Base-by-base conservation (phyloP, 805 yeast species). In the Kluyveromyces nonfermentans region DNA sequence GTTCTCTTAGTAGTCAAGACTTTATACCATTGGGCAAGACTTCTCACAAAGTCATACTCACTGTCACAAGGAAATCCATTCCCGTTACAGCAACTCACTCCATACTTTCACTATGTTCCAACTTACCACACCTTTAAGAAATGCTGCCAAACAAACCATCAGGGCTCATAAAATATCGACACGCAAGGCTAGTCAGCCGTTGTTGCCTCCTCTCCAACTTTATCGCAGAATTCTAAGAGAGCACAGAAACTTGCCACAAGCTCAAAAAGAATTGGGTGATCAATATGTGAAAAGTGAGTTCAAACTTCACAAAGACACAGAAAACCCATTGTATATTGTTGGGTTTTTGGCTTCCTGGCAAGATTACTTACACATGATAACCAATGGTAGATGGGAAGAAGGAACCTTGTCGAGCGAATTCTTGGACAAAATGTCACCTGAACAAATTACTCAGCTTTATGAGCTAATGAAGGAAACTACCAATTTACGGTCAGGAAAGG, bases 301-400 rank as follows among this genome's bases (percentile, higher is more conserved):
- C 69, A 78, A 80, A 54, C 82, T 89, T 6, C 98, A 93, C 65
- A 75, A 79, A 47, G 64, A 69, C 39, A 74, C 82, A 6, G 96
- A 87, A 51, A 88, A 93, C 61, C 97, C 99, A 3, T 71, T 87
- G 19, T 95, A 90, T 57, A 87, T 93, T 30, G 88, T 93, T 9
- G 98, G 97, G 9, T 93, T 93, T 54, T 70, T 93, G 48, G 78
- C 95, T 1, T 82, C 86, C 47, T 93, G 99, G 99, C 98, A 93
- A 63, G 90, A 82, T 48, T 85, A 85, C 55, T 69, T 84, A 48
- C 67, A 71, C 10, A 66, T 69, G 60, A 73, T 85, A 19, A 73
- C 77, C 22, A 77, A 73, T 32, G 83, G 77, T 10, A 68, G 70
- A 39, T 84, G 90, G 93, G 64, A 69, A 53, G 77, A 73, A 41